Base-by-base conservation (phyloP, 208 protist species). In the Acanthamoeba castellanii region DNA sequence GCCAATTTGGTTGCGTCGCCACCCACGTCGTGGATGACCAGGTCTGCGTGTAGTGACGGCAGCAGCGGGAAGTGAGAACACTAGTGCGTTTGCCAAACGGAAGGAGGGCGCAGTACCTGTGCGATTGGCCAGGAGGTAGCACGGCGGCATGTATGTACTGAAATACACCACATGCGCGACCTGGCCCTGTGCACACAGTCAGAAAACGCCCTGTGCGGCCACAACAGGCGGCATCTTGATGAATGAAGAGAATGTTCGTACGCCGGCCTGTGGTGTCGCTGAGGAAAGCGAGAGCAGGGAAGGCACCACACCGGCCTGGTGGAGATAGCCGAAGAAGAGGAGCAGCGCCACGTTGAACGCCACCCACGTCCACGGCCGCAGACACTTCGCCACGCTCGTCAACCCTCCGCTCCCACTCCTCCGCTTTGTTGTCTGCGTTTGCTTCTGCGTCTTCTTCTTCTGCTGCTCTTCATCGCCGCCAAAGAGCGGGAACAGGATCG, bases 71-170 rank as follows among this genome's bases (percentile, higher is more conserved):
- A 37, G 0, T 18, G 37, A 20, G 25, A 61, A 18, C 13, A 87
- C 2, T 42, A 4, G 20, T 52, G 50, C 30, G 2, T 61, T 87
- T 7, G 30, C 20, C 50, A 1, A 11, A n/a, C 50, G n/a, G 30
- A 18, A 64, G 9, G 1, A 72, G 52, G 52, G 11, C 52, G 50
- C 52, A 55, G 27, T 74, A 92, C 59, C 59, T 52, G 85, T 52
- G 61, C 45, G 64, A 16, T 47, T 27, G 14, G 87, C 70, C 2
- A 94, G 72, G 1, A 94, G 72, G 90, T 52, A 84, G 70, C 90
- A 68, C 22, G 90, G 90, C 11, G 90, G 90, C 90, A 94, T 94
- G 72, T 94, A 94, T 0, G 90, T 94, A 3, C 25, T 37, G 70
- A 52, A 94, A 30, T 85, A 94, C 16, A 94, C 68, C 25, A 61